phyloP scores from a whole-genome alignment of 805 yeast genomes.

The Osmozyma mogii region DNA sequence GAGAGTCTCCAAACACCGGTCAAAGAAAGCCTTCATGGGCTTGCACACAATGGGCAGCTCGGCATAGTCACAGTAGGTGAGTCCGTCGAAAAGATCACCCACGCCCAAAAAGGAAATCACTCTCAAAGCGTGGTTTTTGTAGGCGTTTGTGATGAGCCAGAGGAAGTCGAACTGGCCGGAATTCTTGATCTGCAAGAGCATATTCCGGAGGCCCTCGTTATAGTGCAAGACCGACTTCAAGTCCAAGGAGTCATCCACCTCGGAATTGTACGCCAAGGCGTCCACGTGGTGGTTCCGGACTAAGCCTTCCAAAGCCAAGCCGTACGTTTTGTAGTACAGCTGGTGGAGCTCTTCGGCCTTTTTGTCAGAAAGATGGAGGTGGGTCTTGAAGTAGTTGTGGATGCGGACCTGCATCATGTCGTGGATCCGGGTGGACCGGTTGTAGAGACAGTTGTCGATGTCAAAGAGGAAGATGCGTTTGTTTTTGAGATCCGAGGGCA shows the following conservation, averaged over 20 bases:
- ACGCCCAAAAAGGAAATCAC: constrained; percentile 74
- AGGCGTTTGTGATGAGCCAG: constrained; percentile 95
- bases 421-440: constrained; percentile 65
- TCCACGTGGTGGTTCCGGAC: constrained; percentile 64
- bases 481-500: constrained; percentile 6
- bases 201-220: constrained; percentile 43
- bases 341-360: constrained; percentile 68
- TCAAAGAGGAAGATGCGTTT: constrained; percentile 66
- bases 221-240: constrained; percentile 70
- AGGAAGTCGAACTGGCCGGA: constrained; percentile 53
- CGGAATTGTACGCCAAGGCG: constrained; percentile 78
- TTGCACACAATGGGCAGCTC: constrained; percentile 69
- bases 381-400: constrained; percentile 67
- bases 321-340: constrained; percentile 77
- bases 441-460: constrained; percentile 87
- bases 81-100: constrained; percentile 91
- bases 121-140: constrained; percentile 79
- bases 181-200: constrained; percentile 39
- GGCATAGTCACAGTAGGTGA: constrained; percentile 85
- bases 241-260: constrained; percentile 91
- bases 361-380: constrained; percentile 53
- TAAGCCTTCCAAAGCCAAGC: constrained; percentile 88
- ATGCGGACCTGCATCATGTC: constrained; percentile 84
- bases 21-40: constrained; percentile 72
- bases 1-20: constrained; percentile 57